Evolutionary conservation across 164 flowering plant species (phyloP).

Genomic region (Chloranthus sessilifolius): DNA sequence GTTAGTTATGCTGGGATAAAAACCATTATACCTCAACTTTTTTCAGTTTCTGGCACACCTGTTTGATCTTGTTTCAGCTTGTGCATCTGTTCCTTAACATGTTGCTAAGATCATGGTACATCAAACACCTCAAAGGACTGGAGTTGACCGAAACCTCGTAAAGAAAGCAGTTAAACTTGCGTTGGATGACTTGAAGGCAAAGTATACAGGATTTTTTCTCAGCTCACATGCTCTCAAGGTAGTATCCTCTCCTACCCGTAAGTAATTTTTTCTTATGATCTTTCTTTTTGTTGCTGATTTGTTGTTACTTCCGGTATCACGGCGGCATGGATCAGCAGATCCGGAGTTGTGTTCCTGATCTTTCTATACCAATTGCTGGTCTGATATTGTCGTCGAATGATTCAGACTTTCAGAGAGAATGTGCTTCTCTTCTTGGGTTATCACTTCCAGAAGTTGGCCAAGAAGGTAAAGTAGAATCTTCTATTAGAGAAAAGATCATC

Average conservation of each 20-base stretch:
- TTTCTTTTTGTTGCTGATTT: not conserved
- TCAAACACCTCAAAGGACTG: constrained; percentile 23
- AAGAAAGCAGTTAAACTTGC: constrained; percentile 66
- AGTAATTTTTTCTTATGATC: not conserved
- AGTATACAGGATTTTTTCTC: constrained; percentile 55
- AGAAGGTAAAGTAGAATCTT: constrained; percentile 36
- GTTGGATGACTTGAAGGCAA: constrained; percentile 71
- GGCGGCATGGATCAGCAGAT: constrained; percentile 48
- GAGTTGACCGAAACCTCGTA: constrained; percentile 35
- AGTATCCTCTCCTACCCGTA: constrained; percentile 6
- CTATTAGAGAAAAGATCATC: constrained; percentile 55
- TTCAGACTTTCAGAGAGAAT: constrained; percentile 62
- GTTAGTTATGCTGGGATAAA: not conserved
- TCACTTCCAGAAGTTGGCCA: constrained; percentile 23
- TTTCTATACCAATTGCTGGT: constrained; percentile 73
- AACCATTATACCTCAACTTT: not conserved
- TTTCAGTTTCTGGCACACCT: not conserved
- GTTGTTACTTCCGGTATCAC: too few species aligned
- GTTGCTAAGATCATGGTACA: constrained; percentile 25
- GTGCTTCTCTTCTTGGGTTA: constrained; percentile 69
- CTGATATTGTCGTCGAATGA: constrained; percentile 70
- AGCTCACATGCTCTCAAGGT: constrained; percentile 81
- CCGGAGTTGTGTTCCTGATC: constrained; percentile 71
- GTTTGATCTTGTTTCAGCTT: too few species aligned
- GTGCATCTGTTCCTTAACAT: constrained; percentile 43